A percentile compares a stretch with the other conserved stretches of the same genome.
These are phyloP conservation scores for Lolium rigidum DNA, from an alignment of 176 grass and related monocot genomes.

Conservation along the genomic window DNA sequence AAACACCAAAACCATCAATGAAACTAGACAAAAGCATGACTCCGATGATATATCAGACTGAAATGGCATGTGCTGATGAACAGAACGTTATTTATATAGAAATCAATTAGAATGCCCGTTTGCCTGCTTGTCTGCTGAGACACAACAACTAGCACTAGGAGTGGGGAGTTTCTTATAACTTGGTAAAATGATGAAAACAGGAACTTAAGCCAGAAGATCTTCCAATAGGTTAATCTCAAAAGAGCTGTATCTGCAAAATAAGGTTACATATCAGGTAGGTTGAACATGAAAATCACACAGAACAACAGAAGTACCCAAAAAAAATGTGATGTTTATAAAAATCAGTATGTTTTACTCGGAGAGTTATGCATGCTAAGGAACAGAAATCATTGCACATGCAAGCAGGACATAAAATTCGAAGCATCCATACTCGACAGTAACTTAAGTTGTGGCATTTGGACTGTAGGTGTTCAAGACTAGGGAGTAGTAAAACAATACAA, in stretches of 20 bases:
- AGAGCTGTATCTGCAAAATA: conserved; percentile 42
- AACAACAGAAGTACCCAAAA: background rate
- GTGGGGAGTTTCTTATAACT: conserved; percentile 26
- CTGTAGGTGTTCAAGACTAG: background rate
- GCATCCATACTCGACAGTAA: background rate
- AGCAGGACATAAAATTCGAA: background rate
- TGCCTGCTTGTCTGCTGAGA: background rate
- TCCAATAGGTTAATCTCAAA: conserved; percentile 16
- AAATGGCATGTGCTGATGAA: background rate
- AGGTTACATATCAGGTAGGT: background rate
- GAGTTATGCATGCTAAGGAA: background rate
- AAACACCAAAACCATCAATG: background rate
- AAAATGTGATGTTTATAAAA: background rate
- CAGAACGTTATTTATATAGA: conserved; percentile 25
- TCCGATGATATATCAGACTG: background rate
- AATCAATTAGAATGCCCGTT: background rate
- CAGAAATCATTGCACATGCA: background rate
- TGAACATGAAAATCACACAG: background rate
- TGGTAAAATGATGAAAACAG: conserved; percentile 3
- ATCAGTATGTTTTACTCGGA: background rate
- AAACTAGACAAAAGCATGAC: background rate
- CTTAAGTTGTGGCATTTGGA: background rate
- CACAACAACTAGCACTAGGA: background rate
- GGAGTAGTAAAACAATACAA: background rate
- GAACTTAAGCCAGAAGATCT: conserved; percentile 16